Conservation (phyloP, 208 protist species). For the Tritrichomonas foetus region DNA sequence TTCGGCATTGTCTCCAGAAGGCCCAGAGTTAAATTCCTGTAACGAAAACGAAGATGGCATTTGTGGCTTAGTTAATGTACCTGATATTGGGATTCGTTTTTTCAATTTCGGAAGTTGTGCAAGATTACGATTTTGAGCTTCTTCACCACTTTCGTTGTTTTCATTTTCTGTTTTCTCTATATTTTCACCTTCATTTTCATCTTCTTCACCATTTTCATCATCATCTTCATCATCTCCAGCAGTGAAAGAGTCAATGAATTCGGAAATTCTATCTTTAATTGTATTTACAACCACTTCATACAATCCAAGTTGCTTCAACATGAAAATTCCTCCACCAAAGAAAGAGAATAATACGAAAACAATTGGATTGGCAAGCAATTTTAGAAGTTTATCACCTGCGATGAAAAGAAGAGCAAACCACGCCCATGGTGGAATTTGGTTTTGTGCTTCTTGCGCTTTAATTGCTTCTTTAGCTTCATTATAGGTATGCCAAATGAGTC, state of each 20-base stretch:
- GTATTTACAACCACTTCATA: neutral
- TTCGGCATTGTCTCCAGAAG: too few species aligned
- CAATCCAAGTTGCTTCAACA: neutral
- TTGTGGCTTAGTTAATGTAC: too few species aligned
- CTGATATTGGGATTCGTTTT: neutral
- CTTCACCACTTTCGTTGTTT: neutral
- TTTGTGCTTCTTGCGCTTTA: neutral
- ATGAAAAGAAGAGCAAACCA: neutral
- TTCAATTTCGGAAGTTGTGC: neutral
- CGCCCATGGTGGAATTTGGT: neutral
- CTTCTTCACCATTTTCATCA: too few species aligned
- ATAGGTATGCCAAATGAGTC: neutral
- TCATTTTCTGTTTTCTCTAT: neutral
- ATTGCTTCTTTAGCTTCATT: neutral
- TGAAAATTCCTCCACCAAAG: neutral
- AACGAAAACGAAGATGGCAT: too few species aligned
- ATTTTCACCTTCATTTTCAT: too few species aligned
- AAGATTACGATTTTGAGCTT: neutral
- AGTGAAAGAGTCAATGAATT: too few species aligned
- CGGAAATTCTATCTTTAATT: neutral
- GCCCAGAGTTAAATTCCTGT: too few species aligned
- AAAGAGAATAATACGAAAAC: neutral
- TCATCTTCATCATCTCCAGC: neutral
- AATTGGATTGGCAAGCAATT: neutral
- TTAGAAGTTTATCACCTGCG: neutral